Evolutionary conservation across 23 red algal genomes (phyloP).

Genomic region (Gracilaria domingensis): DNA sequence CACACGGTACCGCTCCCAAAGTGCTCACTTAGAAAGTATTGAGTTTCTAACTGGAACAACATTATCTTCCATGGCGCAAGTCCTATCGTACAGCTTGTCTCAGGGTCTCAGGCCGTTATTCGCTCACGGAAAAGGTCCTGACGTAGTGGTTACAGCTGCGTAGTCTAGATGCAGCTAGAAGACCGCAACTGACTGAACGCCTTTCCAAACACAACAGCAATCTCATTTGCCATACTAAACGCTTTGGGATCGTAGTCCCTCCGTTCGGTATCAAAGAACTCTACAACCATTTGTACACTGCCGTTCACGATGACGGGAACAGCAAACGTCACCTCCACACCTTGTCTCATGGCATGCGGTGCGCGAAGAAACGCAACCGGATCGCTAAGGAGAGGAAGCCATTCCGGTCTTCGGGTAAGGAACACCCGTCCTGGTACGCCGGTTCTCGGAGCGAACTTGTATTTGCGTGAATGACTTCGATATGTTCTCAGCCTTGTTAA

Average conservation of each 20-base stretch:
- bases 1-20: no score
- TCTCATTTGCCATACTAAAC: conserved; percentile 33
- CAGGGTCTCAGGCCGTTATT: neutral
- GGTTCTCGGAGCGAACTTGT: conserved; percentile 32
- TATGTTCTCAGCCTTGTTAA: conserved; percentile 33
- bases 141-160: no score
- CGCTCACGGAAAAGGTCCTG: no score
- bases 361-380: conserved; percentile 74
- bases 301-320: conserved; percentile 76
- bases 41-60: no score
- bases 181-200: conserved; percentile 18
- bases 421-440: conserved; percentile 75
- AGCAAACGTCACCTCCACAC: conserved; percentile 63
- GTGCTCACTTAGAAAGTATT: no score
- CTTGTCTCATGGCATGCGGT: conserved; percentile 51
- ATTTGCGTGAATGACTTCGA: conserved; percentile 32
- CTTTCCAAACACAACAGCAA: conserved; percentile 27
- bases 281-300: conserved; percentile 69
- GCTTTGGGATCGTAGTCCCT: conserved; percentile 58
- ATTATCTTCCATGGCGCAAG: no score
- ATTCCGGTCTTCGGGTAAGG: conserved; percentile 64
- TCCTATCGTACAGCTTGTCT: neutral
- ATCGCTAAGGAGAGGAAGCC: conserved; percentile 62
- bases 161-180: neutral
- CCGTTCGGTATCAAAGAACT: conserved; percentile 66